Base-by-base conservation (phyloP, 129 eudicot genomes). In the Erigeron canadensis region DNA sequence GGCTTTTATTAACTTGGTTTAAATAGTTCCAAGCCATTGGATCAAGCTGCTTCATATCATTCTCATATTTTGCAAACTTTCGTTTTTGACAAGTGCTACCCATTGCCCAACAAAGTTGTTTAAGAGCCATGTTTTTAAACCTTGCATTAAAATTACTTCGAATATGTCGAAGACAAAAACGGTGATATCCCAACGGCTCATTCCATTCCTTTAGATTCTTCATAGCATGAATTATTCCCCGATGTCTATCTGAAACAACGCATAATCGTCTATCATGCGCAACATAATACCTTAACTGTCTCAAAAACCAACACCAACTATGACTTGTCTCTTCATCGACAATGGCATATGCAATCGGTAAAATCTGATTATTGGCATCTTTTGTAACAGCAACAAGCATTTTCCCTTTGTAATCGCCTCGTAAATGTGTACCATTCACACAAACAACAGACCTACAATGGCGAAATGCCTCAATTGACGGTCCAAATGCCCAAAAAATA, bases 251-350 rank as follows among this genome's bases (percentile, higher is more conserved):
- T 6, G 59, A 47, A 15, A 67, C 7, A 67, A 47, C 22, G 23
- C 72, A 67, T 2, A 22, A 10, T 7, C 10, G 69, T 63, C 19
- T 16, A 9, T 63, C 40, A 21, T 47, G 22, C 18, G 22, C 58
- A 46, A 11, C 13, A 7, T n/a, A 19, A 3, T 12, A 22, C 39
- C 7, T 18, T 5, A 45, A 67, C 40, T 46, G 43, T 13, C 46
- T 5, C 13, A 67, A 5, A 45, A 67, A 67, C 22, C 71, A 67
- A 67, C 18, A 5, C 63, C 19, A 54, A 2, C 63, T 69, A 0
- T 70, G 19, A 11, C 10, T 23, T 0, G 53, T 54, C 64, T 18
- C 65, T 40, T 70, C 63, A 38, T 70, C 74, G 10, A 40, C 53
- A 54, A 70, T 39, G 5, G 13, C 64, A 37, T 70, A 19, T 8